These are phyloP conservation scores for Chondrus crispus DNA, from an alignment of 23 red algal species.

Conservation along the genomic window DNA sequence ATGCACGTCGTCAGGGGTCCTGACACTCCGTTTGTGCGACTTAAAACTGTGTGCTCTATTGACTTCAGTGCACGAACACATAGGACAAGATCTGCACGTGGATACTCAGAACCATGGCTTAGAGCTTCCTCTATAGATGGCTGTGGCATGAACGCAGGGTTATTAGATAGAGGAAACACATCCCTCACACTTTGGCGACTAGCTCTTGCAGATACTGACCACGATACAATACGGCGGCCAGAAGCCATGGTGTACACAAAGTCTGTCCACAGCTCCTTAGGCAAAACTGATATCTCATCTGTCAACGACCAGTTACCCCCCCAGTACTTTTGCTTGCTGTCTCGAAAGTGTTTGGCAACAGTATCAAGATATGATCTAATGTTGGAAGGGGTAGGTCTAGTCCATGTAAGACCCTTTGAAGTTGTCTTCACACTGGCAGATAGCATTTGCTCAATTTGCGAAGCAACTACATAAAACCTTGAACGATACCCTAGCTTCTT, in stretches of 20 bases:
- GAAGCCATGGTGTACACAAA: background rate
- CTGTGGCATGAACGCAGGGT: background rate
- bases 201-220: background rate
- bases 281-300: background rate
- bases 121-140: too few species aligned
- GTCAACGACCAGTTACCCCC: background rate
- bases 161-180: background rate
- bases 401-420: too few species aligned
- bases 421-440: too few species aligned
- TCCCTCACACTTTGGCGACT: background rate
- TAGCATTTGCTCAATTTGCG: too few species aligned
- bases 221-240: background rate
- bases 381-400: too few species aligned
- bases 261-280: background rate
- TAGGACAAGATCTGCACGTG: background rate
- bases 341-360: too few species aligned
- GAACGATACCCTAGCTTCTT: too few species aligned
- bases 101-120: background rate
- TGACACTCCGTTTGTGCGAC: background rate
- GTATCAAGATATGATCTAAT: too few species aligned
- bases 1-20: background rate
- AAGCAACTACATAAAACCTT: too few species aligned
- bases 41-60: background rate
- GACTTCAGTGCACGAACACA: background rate
- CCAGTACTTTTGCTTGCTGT: too few species aligned